These are phyloP conservation scores for Saccharomycopsis hybrid DNA, from an alignment of 1,139 yeast species.

Conservation along the genomic window DNA sequence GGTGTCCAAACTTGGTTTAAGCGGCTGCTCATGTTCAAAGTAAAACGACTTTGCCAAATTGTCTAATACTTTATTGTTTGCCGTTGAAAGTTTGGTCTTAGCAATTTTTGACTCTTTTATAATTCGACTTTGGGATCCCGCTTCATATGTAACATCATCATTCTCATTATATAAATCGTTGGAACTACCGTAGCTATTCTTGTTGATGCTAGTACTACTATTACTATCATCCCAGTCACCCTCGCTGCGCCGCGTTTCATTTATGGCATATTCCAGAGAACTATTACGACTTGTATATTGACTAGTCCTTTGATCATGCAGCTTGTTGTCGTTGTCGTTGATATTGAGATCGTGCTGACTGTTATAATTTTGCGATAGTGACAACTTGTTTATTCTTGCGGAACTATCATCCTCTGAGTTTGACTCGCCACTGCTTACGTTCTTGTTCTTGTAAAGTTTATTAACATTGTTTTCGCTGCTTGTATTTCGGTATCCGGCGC, in stretches of 20 bases:
- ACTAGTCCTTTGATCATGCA: too few species aligned
- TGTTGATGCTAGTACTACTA: neutral
- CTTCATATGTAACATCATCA: neutral
- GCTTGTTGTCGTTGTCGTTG: too few species aligned
- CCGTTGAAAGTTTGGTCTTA: slow-evolving; percentile 15
- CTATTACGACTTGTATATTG: too few species aligned
- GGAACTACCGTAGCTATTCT: neutral
- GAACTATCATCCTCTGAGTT: too few species aligned
- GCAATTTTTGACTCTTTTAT: slow-evolving; percentile 12
- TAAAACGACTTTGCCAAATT: slow-evolving; percentile 13
- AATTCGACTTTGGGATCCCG: slow-evolving; percentile 20
- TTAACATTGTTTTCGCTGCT: too few species aligned
- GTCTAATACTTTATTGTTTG: slow-evolving; percentile 6
- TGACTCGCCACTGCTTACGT: too few species aligned
- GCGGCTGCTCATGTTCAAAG: slow-evolving; percentile 1
- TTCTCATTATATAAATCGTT: neutral
- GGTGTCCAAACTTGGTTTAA: neutral
- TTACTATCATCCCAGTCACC: neutral
- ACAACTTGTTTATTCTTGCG: too few species aligned
- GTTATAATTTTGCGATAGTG: too few species aligned
- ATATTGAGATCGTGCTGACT: too few species aligned
- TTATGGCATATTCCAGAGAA: too few species aligned
- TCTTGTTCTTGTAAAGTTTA: too few species aligned
- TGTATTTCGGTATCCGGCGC: too few species aligned
- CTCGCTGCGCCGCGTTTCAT: neutral